Evolutionary conservation across 331 rosid species (phyloP), one percentile per base, ranked within the genome.

Genomic region (Dryas integrifolia): DNA sequence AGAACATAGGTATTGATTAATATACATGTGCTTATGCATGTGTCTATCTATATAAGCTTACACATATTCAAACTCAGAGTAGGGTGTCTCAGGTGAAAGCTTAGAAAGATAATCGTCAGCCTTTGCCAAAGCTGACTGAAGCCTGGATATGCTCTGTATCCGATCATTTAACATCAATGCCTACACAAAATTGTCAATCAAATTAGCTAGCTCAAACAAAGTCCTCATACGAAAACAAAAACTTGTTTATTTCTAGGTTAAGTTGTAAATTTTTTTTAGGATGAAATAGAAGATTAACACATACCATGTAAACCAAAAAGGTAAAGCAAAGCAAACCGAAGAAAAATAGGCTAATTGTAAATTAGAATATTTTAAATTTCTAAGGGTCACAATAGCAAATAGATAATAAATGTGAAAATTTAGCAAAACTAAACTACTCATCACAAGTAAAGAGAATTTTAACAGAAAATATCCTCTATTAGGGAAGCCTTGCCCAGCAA

Each of bases 91-190:
- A 12, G 85, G 81, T 49, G 82, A 69, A 70, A 88, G 82, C 81
- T 89, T 94, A 39, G 88, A 72, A 77, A 92, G 92, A 77, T 84
- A 43, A 58, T 88, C 96, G 80, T 89, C 98, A 18, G 91, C 96
- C 87, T 88, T 92, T 48, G 56, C 82, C 77, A 92, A 77, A n/a
- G 84, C 85, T 69, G 87, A 53, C 82, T 89, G 96, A 62, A 92
- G 98, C 64, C 58, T 77, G 62, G 90, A 7, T 58, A 89, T 48
- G 86, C 75, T 83, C 12, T 79, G 84, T 63, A 92, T 69, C 49
- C 92, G 87, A 41, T 89, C 95, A 86, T 92, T 92, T 70, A 92
- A 81, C 98, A 92, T 92, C 82, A 92, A 83, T 4, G 69, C 89
- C 96, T 92, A 77, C 48, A 80, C 72, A 79, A 52, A 45, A 72